Evolutionary conservation across 2,329 filamentous ascomycete genomes (phyloP).

Genomic region (Monosporascus sp.): DNA sequence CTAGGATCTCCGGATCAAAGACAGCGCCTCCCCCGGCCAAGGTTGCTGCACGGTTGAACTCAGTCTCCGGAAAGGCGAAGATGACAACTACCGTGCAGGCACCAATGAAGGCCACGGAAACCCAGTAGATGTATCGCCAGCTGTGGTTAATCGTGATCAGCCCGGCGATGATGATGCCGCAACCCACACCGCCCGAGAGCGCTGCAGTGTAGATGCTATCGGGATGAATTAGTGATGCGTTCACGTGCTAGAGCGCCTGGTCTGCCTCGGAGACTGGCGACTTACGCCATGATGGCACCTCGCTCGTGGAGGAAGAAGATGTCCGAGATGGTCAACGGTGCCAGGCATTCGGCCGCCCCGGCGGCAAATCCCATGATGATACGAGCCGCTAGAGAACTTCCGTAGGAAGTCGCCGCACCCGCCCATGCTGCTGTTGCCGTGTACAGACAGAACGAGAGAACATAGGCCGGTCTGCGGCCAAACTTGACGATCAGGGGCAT

Average conservation of each 20-base stretch:
- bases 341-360: slow-evolving; percentile 33
- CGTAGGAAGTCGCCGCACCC: slow-evolving; percentile 4
- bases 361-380: slow-evolving; percentile 31
- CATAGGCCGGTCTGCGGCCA: slow-evolving; percentile 30
- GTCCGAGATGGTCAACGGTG: slow-evolving; percentile 33
- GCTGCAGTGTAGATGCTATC: too few species aligned
- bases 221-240: too few species aligned
- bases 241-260: too few species aligned
- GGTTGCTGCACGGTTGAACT: too few species aligned
- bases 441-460: too few species aligned
- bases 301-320: slow-evolving; percentile 37
- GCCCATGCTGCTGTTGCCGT: background rate
- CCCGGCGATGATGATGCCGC: slow-evolving; percentile 2
- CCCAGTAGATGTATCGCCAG: slow-evolving; percentile 31
- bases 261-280: too few species aligned
- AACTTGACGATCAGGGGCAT: slow-evolving; percentile 41
- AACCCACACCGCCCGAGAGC: background rate
- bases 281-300: slow-evolving; percentile 25
- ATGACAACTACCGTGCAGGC: slow-evolving; percentile 26
- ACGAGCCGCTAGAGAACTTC: slow-evolving; percentile 21
- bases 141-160: slow-evolving; percentile 26
- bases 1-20: too few species aligned
- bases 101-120: slow-evolving; percentile 30
- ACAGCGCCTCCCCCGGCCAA: too few species aligned
- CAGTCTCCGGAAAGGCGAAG: slow-evolving; percentile 36